Evolutionary conservation across 2,329 filamentous ascomycete species (phyloP), one percentile per base, ranked within the genome.

Genomic region (Pseudocercospora vitis): DNA sequence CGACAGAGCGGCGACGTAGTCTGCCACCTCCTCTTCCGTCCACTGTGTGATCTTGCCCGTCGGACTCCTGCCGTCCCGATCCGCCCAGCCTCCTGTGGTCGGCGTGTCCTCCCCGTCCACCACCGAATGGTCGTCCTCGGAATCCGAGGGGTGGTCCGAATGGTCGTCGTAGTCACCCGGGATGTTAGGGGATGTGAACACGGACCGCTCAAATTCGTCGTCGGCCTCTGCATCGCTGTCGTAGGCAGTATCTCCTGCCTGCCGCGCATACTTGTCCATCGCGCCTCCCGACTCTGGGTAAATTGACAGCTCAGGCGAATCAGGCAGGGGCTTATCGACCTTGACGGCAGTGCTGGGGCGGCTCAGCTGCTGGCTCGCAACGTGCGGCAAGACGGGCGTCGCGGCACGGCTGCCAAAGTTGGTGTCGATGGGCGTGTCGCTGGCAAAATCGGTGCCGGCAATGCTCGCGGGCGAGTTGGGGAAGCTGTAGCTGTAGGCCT

Each of bases 11-110:
- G 84, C 81, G 63, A 96, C 82, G 68, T 95, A 97, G 66, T 95
- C 90, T 61, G 90, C 90, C 73, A 89, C 91, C 74, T 97, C 90
- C 55, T 95, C 89, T 12, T 84, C 86, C 1, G 85, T 86, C 88
- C 88, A 94, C 65, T 90, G 85, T 26, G 84, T 84, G 63, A 92
- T 88, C 67, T 87, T 82, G 44, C 86, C 88, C 66, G 87, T 85
- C 62, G 87, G 87, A 61, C 88, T 77, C 50, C 67, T 57, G 5
- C 65, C 67, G 35, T 68, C 66, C 29, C 67, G 56, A n/a, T 68
- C 67, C 18, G 62, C 58, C 66, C 65, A 70, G 32, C 63, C 66
- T 46, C 69, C 67, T 21, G 86, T 90, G 45, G 88, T 92, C 16
- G 88, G 88, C 6, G 88, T 91, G 70, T 91, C 88, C 66, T 91